Evolutionary conservation across 352 stramenopile genomes (phyloP), one percentile per base, ranked within the genome.

Genomic region (Sclerospora graminicola): DNA sequence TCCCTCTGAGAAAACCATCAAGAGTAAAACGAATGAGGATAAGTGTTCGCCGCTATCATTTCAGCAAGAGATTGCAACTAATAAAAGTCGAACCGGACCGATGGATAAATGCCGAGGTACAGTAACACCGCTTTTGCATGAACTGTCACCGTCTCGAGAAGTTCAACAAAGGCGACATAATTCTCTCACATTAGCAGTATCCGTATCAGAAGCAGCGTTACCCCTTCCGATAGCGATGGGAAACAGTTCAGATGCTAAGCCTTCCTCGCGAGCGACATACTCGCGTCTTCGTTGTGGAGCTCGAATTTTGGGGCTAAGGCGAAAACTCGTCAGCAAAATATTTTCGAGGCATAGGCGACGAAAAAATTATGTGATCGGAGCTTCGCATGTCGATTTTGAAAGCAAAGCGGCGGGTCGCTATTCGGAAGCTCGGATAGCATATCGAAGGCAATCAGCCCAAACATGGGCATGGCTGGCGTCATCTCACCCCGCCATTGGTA

Each of bases 271-370:
- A 10, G 26, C 28, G 15, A 50, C 10, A 5, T 44, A 20, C 33
- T 50, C 43, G 4, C 43, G 45, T 9, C 29, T 42, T 45, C 48
- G 48, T 11, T 51, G 29, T 48, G 41, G 47, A 15, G 33, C 21
- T 6, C 37, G 49, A 16, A 31, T 54, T n/a, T 63, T 45, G 1
- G 21, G 58, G 11, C 38, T 63, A 31, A 45, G 54, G 34, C 48
- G 51, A 4, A 63, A 51, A 29, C 8, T 50, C 11, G 26, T 50
- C 13, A 27, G 16, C 10, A 39, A 54, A 37, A 28, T 39, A 16
- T 54, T 37, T 21, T 50, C 16, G 4, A 51, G 34, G 4, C 60
- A 41, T 7, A n/a, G n/a, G n/a, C n/a, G n/a, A n/a, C n/a, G n/a
- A n/a, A n/a, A n/a, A n/a, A n/a, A n/a, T n/a, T n/a, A n/a, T n/a